phyloP scores from a whole-genome alignment of 176 grass and related monocot genomes.

The Chrysopogon serrulatus region DNA sequence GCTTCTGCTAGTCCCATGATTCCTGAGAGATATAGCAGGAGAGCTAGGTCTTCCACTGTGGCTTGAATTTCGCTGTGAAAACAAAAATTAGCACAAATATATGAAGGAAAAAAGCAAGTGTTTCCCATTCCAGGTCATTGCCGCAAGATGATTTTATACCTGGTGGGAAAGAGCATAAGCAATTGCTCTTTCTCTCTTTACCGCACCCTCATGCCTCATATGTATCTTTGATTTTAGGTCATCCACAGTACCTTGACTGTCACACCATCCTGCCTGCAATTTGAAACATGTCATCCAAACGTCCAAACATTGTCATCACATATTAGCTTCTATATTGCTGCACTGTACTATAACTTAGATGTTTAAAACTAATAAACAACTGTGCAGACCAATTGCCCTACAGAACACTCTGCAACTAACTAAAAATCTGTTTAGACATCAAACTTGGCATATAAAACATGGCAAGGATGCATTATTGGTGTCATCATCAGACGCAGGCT shows the following conservation, averaged over 20 bases:
- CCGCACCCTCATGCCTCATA: conserved; percentile 72
- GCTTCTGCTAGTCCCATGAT: conserved; percentile 30
- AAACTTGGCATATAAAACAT: neutral
- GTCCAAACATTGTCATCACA: neutral
- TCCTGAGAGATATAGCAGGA: conserved; percentile 44
- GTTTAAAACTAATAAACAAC: neutral
- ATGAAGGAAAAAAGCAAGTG: neutral
- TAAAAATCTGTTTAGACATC: neutral
- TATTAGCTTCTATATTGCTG: neutral
- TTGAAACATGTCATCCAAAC: conserved; percentile 13
- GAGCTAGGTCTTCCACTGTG: conserved; percentile 31
- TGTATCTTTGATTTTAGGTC: conserved; percentile 70
- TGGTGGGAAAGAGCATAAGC: conserved; percentile 73
- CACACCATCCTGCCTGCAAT: conserved; percentile 80
- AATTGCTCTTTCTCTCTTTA: conserved; percentile 72
- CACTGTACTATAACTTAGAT: neutral
- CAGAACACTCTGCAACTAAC: neutral
- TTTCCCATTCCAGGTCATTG: neutral
- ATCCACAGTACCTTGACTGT: conserved; percentile 62
- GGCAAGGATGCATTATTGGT: neutral
- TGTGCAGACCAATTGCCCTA: neutral
- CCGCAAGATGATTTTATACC: conserved; percentile 34
- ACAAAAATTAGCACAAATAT: neutral
- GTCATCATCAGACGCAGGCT: conserved; percentile 2
- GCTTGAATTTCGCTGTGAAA: conserved; percentile 43